These are phyloP conservation scores for Tagetes patula DNA, from an alignment of 129 eudicot genomes.

Conservation along the genomic window DNA sequence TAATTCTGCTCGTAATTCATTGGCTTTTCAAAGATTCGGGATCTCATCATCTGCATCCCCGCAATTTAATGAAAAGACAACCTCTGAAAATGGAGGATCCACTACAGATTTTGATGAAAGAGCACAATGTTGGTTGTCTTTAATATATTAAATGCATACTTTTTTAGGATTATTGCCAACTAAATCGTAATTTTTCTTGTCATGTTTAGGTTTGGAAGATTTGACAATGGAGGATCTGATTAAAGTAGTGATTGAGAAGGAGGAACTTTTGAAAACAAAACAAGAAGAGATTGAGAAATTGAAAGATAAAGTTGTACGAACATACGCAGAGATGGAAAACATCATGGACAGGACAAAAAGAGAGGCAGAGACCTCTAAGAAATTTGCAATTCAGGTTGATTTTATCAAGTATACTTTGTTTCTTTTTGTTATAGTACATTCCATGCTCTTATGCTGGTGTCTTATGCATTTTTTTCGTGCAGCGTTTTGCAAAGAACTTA, in stretches of 20 bases:
- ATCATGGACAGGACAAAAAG: conserved; percentile 79
- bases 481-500: conserved; percentile 82
- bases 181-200: conserved; percentile 28
- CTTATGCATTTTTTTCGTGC: conserved; percentile 37
- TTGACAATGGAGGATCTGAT: conserved; percentile 69
- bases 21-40: conserved; percentile 49
- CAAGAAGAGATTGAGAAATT: conserved; percentile 52
- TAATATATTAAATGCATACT: background rate
- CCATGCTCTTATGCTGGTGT: background rate
- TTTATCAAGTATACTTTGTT: background rate
- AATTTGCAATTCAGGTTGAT: conserved; percentile 86
- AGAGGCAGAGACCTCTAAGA: conserved; percentile 82
- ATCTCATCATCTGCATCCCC: conserved; percentile 76
- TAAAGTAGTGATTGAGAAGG: conserved; percentile 67
- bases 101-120: conserved; percentile 22
- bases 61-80: conserved; percentile 52
- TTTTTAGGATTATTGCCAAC: conserved; percentile 14
- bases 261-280: conserved; percentile 48
- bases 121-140: conserved; percentile 58
- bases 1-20: conserved; percentile 30
- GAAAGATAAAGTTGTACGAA: conserved; percentile 76
- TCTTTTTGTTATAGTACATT: background rate
- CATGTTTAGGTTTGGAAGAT: conserved; percentile 50
- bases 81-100: conserved; percentile 34
- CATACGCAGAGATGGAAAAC: conserved; percentile 89